phyloP scores from a whole-genome alignment of 2,329 filamentous ascomycete genomes.

The Zasmidium citrigriseum region DNA sequence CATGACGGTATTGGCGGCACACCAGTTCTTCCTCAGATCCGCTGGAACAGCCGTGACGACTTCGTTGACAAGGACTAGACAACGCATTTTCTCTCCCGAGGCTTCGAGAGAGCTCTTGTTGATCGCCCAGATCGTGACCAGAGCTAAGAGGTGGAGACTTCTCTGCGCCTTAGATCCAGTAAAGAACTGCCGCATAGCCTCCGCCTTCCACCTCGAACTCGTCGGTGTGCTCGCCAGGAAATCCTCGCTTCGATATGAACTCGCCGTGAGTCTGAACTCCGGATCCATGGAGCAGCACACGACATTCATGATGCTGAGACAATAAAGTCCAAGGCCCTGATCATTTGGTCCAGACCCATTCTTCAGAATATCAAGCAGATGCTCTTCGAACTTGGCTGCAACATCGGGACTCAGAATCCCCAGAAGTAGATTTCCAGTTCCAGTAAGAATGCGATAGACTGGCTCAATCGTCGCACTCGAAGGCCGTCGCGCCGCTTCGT shows the following conservation, averaged over 20 bases:
- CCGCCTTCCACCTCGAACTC: constrained; percentile 29
- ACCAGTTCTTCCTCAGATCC: constrained; percentile 33
- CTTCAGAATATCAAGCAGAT: constrained; percentile 35
- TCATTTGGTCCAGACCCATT: constrained; percentile 28
- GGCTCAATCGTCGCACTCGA: constrained; percentile 30
- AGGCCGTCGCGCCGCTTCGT: constrained; percentile 31
- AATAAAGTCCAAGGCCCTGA: constrained; percentile 36
- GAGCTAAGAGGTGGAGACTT: constrained; percentile 36
- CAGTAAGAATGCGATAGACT: constrained; percentile 35
- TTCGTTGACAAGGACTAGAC: constrained; percentile 30
- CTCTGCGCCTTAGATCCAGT: constrained; percentile 34
- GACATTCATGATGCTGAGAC: constrained; percentile 39
- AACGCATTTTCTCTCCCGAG: constrained; percentile 25
- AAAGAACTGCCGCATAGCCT: constrained; percentile 37
- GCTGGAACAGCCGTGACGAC: constrained; percentile 31
- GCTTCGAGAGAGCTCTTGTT: constrained; percentile 18
- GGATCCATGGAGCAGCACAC: constrained; percentile 27
- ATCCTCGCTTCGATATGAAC: constrained; percentile 32
- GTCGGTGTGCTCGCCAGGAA: constrained; percentile 32
- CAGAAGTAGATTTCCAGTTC: constrained; percentile 32
- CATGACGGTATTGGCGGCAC: constrained; percentile 30
- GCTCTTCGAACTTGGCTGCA: constrained; percentile 32
- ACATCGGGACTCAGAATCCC: constrained; percentile 30
- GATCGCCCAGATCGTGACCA: constrained; percentile 35
- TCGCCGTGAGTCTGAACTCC: constrained; percentile 20